Conservation (phyloP, 441 rosid species). For the Erodium trifolium region DNA sequence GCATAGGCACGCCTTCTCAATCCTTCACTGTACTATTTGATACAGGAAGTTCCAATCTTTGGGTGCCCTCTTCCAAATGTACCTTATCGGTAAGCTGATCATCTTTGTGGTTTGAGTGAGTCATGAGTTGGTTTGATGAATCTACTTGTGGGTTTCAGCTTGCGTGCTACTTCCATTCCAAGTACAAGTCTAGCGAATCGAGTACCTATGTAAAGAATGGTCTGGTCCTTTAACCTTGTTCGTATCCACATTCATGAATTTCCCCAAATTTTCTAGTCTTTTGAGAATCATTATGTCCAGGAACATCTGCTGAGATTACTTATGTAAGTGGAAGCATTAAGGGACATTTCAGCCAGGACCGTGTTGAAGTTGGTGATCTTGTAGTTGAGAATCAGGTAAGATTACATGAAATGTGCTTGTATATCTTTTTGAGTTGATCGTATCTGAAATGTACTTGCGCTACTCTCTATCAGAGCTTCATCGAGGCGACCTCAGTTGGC, state of each 20-base stretch:
- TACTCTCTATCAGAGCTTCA: constrained; percentile 37
- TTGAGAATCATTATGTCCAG: constrained; percentile 23
- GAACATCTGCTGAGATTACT: constrained; percentile 44
- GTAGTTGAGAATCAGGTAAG: constrained; percentile 54
- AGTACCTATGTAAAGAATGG: constrained; percentile 55
- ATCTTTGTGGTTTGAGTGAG: background rate
- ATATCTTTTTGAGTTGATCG: background rate
- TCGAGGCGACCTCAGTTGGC: constrained; percentile 62
- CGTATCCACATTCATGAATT: background rate
- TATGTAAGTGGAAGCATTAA: constrained; percentile 69
- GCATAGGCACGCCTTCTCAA: constrained; percentile 58
- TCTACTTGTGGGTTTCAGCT: constrained; percentile 28
- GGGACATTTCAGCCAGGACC: constrained; percentile 73
- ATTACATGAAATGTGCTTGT: background rate
- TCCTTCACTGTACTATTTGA: constrained; percentile 59
- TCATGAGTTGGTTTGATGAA: background rate
- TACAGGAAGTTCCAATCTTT: constrained; percentile 62
- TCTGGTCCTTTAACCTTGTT: constrained; percentile 9
- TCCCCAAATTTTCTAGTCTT: background rate
- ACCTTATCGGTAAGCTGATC: constrained; percentile 31
- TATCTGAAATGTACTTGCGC: background rate
- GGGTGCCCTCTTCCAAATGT: constrained; percentile 61
- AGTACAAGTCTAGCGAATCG: constrained; percentile 50
- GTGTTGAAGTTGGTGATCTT: constrained; percentile 56
- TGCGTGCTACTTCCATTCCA: constrained; percentile 60